Evolutionary conservation across 768 basidiomycete genomes (phyloP).

Genomic region (Kondoa malvinella): DNA sequence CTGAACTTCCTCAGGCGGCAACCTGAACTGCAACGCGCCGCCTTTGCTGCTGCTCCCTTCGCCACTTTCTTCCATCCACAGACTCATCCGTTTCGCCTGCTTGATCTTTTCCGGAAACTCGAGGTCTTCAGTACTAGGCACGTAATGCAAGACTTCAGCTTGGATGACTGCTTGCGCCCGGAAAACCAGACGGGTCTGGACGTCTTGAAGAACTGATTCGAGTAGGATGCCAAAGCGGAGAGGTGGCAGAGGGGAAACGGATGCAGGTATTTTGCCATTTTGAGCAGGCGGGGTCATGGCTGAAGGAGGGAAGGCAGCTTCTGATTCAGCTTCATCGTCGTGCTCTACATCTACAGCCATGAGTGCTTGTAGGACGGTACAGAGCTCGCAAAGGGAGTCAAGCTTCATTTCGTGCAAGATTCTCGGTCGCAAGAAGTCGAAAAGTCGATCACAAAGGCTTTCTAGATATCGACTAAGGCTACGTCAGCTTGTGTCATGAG

Average conservation of each 20-base stretch:
- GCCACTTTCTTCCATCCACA: conserved; percentile 14
- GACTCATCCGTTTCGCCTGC: conserved; percentile 14
- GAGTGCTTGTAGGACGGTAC: conserved; percentile 83
- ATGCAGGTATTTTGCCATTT: background rate
- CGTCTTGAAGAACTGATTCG: conserved; percentile 83
- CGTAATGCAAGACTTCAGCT: conserved; percentile 68
- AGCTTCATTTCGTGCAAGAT: conserved; percentile 84
- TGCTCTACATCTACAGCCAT: conserved; percentile 48
- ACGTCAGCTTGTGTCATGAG: background rate
- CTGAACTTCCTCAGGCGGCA: conserved; percentile 54
- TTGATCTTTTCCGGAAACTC: conserved; percentile 65
- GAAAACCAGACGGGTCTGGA: conserved; percentile 88
- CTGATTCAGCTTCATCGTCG: conserved; percentile 30
- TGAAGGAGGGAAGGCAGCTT: conserved; percentile 5
- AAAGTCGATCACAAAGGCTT: conserved; percentile 77
- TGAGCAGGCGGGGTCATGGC: background rate
- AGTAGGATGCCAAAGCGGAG: conserved; percentile 67
- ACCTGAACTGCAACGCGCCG: conserved; percentile 40
- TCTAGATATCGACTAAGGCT: conserved; percentile 62
- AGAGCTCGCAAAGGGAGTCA: conserved; percentile 77
- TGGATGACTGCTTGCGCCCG: conserved; percentile 85
- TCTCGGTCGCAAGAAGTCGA: conserved; percentile 85
- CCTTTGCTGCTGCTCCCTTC: conserved; percentile 8
- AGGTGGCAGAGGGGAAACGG: conserved; percentile 34
- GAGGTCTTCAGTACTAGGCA: conserved; percentile 58